Evolutionary conservation across 1,284 basidiomycete species (phyloP).

Genomic region (Malassezia dermatis): DNA sequence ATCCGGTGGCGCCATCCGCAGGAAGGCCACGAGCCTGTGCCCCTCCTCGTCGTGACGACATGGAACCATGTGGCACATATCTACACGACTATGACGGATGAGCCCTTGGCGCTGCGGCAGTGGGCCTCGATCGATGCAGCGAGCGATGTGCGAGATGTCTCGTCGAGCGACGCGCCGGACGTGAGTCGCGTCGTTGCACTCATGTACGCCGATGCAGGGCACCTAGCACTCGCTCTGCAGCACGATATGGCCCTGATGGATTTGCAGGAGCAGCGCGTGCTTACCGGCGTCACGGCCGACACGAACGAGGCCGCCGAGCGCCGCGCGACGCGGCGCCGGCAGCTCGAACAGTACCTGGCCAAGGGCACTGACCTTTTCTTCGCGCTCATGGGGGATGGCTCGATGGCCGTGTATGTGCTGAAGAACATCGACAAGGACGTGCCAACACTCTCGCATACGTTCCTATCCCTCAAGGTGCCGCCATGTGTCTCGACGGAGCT

Average conservation of each 20-base stretch:
- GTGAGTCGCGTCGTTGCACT: neutral
- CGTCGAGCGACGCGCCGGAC: neutral
- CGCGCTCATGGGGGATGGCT: conserved; percentile 6
- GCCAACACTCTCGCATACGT: neutral
- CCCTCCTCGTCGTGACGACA: conserved; percentile 8
- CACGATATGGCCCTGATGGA: conserved; percentile 7
- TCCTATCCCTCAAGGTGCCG: conserved; percentile 1
- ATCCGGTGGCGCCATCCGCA: conserved; percentile 8
- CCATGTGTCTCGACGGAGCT: neutral
- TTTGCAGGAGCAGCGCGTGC: neutral
- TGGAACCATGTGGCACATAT: conserved; percentile 1
- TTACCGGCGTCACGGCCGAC: neutral
- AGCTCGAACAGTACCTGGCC: conserved; percentile 5
- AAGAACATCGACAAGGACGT: neutral
- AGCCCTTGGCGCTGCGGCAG: neutral
- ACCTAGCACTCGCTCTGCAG: conserved; percentile 1
- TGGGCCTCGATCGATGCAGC: conserved; percentile 12
- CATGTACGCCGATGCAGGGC: conserved; percentile 10
- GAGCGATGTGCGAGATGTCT: neutral
- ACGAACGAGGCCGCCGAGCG: neutral
- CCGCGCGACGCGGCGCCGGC: neutral
- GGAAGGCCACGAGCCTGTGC: neutral
- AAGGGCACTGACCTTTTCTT: conserved; percentile 12
- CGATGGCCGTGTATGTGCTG: conserved; percentile 5
- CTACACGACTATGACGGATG: neutral